Evolutionary conservation across 257 asterid species (phyloP), one percentile per base, ranked within the genome.

Genomic region (Gentiana straminea): DNA sequence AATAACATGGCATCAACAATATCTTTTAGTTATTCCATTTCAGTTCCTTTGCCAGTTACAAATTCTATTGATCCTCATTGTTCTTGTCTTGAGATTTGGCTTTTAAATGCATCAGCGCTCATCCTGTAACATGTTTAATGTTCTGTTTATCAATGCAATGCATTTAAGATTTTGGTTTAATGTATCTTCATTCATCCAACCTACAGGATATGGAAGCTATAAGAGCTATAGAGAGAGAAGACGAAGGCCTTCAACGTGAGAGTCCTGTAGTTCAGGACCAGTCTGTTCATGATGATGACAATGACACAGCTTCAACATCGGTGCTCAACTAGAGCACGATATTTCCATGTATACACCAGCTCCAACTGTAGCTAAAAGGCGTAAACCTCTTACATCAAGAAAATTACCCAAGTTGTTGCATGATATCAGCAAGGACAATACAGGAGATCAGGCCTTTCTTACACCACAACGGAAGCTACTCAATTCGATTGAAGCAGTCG

Each of bases 341-440:
- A 5, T 62, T 55, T 54, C 80, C 2, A 60, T 56, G 61, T 64
- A 55, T 12, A 57, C 94, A 52, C 92, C 93, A 51, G 39, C 39
- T 44, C 84, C 87, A 63, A 64, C 53, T 1, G 33, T 51, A 45
- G 68, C 71, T 54, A 73, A 61, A 60, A 63, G 51, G 7, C 56
- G 67, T 34, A 1, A 24, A 39, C 74, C 76, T n/a, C 58, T 72
- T 13, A 69, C 83, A 5, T 71, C 75, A 8, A 79, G 84, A 6
- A 79, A 86, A 70, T 82, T 84, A 55, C 93, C 87, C 5, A 84
- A 78, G 75, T 73, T 87, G 77, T 64, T 84, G 78, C 84, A 72
- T 55, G 78, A 79, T 71, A 75, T 84, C 73, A 55, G 81, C 24
- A 77, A 75, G 5, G 68, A 75, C 61, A 61, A 66, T 3, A 72